A percentile compares a stretch with the other conserved stretches of the same genome.
Conservation (phyloP, 2,329 filamentous ascomycete species). For the Penicillium sp. region DNA sequence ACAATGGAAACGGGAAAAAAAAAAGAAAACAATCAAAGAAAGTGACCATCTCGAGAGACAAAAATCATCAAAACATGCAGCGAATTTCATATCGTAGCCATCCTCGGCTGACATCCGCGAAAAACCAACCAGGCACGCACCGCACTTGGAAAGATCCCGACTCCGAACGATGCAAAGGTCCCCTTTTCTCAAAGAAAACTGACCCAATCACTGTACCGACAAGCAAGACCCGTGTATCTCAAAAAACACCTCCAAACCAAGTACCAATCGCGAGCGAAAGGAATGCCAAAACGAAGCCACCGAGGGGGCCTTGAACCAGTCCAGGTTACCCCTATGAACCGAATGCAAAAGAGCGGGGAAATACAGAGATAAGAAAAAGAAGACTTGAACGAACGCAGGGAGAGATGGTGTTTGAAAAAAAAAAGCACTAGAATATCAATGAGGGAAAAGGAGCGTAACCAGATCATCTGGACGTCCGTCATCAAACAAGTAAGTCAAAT, state of each 20-base stretch:
- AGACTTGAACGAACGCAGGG: constrained; percentile 2
- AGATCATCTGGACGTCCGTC: not conserved
- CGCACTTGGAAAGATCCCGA: constrained; percentile 21
- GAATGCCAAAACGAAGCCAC: constrained; percentile 15
- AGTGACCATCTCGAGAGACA: not conserved
- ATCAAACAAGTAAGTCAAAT: not conserved
- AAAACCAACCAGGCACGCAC: constrained; percentile 6
- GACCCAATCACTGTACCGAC: constrained; percentile 13
- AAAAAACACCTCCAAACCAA: constrained; percentile 18
- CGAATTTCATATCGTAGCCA: constrained; percentile 14
- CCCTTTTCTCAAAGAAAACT: not conserved
- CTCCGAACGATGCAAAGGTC: constrained; percentile 23
- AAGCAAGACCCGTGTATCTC: constrained; percentile 20
- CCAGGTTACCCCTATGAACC: constrained; percentile 19
- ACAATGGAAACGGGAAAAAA: not conserved
- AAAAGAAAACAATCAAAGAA: constrained; percentile 4
- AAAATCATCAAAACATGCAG: not conserved
- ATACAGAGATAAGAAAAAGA: constrained; percentile 1
- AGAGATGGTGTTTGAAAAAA: not conserved
- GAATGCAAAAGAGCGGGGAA: constrained; percentile 17
- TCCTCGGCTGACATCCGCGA: constrained; percentile 11
- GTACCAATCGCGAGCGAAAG: constrained; percentile 13
- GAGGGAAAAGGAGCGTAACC: constrained; percentile 1
- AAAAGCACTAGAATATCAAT: not conserved
- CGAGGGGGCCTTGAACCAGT: constrained; percentile 21